These are phyloP conservation scores for Pisolithus tinctorius DNA, from an alignment of 768 basidiomycete species.

Conservation along the genomic window DNA sequence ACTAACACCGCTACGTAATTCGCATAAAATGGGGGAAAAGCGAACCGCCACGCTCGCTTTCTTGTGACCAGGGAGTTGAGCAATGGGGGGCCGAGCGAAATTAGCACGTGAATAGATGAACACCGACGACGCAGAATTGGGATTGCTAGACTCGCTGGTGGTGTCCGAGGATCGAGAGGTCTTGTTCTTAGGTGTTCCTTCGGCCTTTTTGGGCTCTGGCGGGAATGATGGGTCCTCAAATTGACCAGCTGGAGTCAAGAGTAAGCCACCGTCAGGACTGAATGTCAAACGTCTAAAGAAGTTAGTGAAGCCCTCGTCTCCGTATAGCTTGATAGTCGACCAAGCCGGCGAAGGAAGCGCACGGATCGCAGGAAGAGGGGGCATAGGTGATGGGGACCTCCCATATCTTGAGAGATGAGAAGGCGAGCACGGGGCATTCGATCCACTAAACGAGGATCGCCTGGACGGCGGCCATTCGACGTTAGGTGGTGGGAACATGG, in stretches of 20 bases:
- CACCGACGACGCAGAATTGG: conserved; percentile 54
- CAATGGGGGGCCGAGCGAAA: conserved; percentile 87
- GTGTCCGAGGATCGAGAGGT: conserved; percentile 44
- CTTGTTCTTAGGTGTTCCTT: conserved; percentile 49
- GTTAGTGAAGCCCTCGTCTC: conserved; percentile 91
- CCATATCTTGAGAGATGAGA: conserved; percentile 59
- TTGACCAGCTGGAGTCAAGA: conserved; percentile 94
- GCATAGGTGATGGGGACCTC: conserved; percentile 85
- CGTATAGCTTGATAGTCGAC: conserved; percentile 78
- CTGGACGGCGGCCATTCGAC: conserved; percentile 59
- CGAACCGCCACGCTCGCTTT: conserved; percentile 91
- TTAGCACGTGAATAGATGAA: conserved; percentile 96
- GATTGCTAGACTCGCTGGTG: conserved; percentile 23
- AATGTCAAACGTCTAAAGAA: conserved; percentile 94
- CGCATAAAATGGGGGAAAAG: conserved; percentile 91
- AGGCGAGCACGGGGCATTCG: conserved; percentile 74
- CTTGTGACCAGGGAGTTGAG: conserved; percentile 93
- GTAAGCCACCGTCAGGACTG: conserved; percentile 88
- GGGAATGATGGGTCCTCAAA: conserved; percentile 83
- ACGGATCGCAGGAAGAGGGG: conserved; percentile 89
- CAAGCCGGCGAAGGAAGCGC: conserved; percentile 54
- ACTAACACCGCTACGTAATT: conserved; percentile 61
- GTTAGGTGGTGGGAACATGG: conserved; percentile 37
- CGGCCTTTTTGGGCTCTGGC: conserved; percentile 24
- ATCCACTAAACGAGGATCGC: conserved; percentile 66